Conservation (phyloP, 257 asterid species). For the Solanum neorickii region DNA sequence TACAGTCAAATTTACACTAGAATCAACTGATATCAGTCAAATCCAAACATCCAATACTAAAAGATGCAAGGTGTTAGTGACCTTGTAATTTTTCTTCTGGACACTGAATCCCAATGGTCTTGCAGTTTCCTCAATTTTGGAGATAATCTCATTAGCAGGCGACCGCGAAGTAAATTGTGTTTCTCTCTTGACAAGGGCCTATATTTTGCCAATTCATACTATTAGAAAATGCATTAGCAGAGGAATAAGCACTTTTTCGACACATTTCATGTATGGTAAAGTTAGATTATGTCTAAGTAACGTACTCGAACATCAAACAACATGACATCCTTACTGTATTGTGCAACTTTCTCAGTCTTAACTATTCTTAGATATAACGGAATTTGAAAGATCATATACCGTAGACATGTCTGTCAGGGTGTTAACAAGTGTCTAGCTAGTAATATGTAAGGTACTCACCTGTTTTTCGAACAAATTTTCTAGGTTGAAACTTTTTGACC, state of each 20-base stretch:
- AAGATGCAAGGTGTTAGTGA: constrained; percentile 9
- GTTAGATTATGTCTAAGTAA: not conserved
- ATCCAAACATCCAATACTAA: not conserved
- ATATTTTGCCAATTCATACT: constrained; percentile 8
- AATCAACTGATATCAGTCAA: not conserved
- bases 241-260: not conserved
- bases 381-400: not conserved
- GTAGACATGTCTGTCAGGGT: not conserved
- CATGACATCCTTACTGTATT: not conserved
- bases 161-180: constrained; percentile 60
- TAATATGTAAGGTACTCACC: constrained; percentile 19
- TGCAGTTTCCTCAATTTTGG: constrained; percentile 74
- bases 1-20: not conserved
- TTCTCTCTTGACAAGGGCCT: constrained; percentile 60
- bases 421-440: not conserved
- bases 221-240: constrained; percentile 1
- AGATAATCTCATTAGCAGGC: constrained; percentile 61
- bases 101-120: constrained; percentile 76
- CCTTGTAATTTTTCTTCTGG: constrained; percentile 66
- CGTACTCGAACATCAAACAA: not conserved
- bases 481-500: constrained; percentile 69
- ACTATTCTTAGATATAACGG: not conserved
- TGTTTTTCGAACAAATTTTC: constrained; percentile 63
- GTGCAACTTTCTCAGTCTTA: not conserved
- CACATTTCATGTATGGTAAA: not conserved